These are phyloP conservation scores for Pseudognaphalium luteoalbum DNA, from an alignment of 129 eudicot genomes.

Conservation along the genomic window DNA sequence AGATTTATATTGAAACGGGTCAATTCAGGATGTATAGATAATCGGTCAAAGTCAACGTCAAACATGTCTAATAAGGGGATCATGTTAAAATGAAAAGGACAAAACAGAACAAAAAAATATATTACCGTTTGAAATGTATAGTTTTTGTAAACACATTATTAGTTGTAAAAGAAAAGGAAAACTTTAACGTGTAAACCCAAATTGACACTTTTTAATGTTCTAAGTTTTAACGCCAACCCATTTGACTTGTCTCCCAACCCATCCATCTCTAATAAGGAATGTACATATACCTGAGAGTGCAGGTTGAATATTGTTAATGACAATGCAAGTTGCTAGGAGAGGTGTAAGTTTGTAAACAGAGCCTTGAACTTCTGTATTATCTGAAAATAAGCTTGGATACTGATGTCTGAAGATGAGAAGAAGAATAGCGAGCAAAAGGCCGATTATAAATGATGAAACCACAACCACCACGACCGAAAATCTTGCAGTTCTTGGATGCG, in stretches of 20 bases:
- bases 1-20: background rate
- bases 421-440: background rate
- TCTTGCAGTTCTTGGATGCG: background rate
- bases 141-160: too few relatives aligned
- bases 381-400: background rate
- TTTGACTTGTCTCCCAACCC: background rate
- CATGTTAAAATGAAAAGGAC: background rate
- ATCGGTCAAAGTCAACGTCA: background rate
- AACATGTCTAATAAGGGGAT: background rate
- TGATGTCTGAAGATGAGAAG: background rate
- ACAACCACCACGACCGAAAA: background rate
- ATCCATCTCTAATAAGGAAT: background rate
- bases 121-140: too few relatives aligned
- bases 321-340: background rate
- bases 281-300: conserved; percentile 8
- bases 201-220: too few relatives aligned
- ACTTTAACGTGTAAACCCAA: too few relatives aligned
- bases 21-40: background rate
- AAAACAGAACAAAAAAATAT: too few relatives aligned
- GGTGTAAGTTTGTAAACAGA: background rate
- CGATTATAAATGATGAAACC: background rate
- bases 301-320: conserved; percentile 4
- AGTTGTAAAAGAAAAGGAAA: too few relatives aligned
- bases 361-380: background rate
- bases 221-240: too few relatives aligned